Evolutionary conservation across 768 basidiomycete species (phyloP).

Genomic region (Tubosaeta brunneosetosa): DNA sequence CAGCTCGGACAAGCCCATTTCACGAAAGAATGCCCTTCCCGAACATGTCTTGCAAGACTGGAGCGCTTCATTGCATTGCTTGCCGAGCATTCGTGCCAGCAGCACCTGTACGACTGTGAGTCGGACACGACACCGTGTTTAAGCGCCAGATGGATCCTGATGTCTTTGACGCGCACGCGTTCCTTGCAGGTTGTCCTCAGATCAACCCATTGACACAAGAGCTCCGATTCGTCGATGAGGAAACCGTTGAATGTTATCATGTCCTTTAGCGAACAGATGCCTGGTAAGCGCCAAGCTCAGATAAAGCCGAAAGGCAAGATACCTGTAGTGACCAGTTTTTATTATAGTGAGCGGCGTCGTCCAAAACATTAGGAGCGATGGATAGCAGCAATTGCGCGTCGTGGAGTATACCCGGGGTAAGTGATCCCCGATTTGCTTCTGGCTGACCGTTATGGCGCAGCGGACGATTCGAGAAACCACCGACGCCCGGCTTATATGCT

Average conservation of each 20-base stretch:
- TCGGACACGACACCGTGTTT: not conserved
- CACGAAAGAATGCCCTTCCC: not conserved
- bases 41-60: not conserved
- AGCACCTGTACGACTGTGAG: not conserved
- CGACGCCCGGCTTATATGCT: not conserved
- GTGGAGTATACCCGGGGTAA: no score
- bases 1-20: conserved; percentile 1
- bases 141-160: not conserved
- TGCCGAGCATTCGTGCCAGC: not conserved
- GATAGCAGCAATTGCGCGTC: no score
- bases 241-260: not conserved
- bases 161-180: not conserved
- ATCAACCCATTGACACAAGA: not conserved
- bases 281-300: not conserved
- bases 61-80: not conserved
- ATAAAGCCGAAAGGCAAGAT: not conserved
- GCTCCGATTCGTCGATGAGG: not conserved
- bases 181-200: not conserved
- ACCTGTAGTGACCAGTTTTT: not conserved
- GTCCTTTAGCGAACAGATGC: not conserved
- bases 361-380: not conserved
- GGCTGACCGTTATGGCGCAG: no score
- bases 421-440: no score
- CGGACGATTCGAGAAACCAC: not conserved
- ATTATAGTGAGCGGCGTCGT: not conserved